phyloP scores from a whole-genome alignment of 495 filamentous ascomycete species.

The Lasiosphaeris hirsuta region DNA sequence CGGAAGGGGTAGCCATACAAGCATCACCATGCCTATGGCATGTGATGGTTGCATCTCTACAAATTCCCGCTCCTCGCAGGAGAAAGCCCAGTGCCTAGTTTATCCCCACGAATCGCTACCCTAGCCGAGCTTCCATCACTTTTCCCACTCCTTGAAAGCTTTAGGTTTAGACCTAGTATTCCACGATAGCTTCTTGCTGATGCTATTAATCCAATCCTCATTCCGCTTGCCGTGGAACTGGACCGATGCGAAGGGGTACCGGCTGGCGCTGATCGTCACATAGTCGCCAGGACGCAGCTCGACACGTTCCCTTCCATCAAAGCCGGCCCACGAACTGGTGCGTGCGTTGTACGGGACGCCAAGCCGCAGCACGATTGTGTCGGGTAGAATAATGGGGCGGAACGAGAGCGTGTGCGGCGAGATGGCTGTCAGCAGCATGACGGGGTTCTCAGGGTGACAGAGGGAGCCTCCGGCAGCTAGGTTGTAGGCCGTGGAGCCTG shows the following conservation, averaged over 20 bases:
- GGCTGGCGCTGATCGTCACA: constrained; percentile 86
- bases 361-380: constrained; percentile 86
- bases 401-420: constrained; percentile 96
- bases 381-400: constrained; percentile 90
- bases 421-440: constrained; percentile 92
- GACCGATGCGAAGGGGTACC: constrained; percentile 91
- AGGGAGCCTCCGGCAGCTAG: constrained; percentile 93
- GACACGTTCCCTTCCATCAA: constrained; percentile 87
- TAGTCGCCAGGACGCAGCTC: constrained; percentile 90
- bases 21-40: no score
- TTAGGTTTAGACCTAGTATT: constrained; percentile 82
- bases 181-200: constrained; percentile 88
- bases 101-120: background rate
- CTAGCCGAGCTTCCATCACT: constrained; percentile 9
- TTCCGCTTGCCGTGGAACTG: constrained; percentile 67
- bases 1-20: no score
- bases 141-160: constrained; percentile 51
- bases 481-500: constrained; percentile 94
- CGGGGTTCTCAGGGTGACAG: constrained; percentile 94
- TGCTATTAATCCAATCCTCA: constrained; percentile 92
- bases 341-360: constrained; percentile 92
- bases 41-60: no score
- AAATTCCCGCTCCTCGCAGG: no score
- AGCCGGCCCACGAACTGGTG: constrained; percentile 90
- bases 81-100: no score